phyloP scores from a whole-genome alignment of 164 flowering plant species.

The Kingdonia uniflora region DNA sequence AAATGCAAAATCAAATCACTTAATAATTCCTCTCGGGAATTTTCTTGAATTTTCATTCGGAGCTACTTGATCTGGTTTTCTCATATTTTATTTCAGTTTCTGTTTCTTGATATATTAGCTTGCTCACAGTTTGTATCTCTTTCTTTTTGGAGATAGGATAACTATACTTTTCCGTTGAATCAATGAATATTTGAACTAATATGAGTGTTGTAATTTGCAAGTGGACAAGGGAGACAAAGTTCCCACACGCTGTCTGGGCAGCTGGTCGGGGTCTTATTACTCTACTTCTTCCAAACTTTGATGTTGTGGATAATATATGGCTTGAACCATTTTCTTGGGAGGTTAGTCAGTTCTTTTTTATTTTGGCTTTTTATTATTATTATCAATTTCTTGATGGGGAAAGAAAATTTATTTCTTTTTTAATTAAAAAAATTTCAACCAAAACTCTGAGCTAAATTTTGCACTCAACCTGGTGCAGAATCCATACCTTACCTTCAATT shows the following conservation, averaged over 20 bases:
- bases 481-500: no score
- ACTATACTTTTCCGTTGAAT: neutral
- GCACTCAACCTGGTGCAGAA: no score
- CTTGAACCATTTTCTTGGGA: constrained; percentile 92
- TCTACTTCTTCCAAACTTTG: constrained; percentile 81
- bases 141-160: neutral
- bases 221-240: constrained; percentile 89
- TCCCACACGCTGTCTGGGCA: constrained; percentile 98
- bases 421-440: no score
- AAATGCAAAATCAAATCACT: no score
- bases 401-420: no score
- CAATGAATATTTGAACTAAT: constrained; percentile 1
- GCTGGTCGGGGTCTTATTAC: constrained; percentile 95
- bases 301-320: constrained; percentile 81
- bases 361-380: no score
- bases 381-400: no score
- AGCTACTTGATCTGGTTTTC: no score
- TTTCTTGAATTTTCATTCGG: no score
- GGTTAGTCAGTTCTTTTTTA: constrained; percentile 38
- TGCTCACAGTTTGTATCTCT: neutral
- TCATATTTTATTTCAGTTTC: no score
- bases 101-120: neutral
- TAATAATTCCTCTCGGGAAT: no score
- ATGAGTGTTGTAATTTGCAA: constrained; percentile 15
- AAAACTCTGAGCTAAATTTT: no score